Percentiles rank a stretch among this genome's conserved stretches.
Conservation (phyloP, 1,284 basidiomycete species). For the Coniophora puteana region DNA sequence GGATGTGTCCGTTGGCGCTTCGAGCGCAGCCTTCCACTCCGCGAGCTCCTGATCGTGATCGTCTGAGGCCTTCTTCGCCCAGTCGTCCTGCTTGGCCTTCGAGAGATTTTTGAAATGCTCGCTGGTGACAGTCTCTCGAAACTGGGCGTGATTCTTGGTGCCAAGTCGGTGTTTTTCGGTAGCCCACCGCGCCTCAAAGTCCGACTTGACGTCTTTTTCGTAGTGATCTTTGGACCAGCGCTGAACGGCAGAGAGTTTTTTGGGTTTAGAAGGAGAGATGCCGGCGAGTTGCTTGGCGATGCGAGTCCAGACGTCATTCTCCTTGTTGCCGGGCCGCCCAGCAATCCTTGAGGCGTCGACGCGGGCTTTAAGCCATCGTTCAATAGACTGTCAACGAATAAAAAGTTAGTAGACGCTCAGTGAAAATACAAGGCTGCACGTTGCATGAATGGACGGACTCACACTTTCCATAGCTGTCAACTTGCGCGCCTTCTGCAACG, state of each 20-base stretch:
- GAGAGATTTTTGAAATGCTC: neutral
- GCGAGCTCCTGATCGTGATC: neutral
- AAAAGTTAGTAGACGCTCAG: too few species aligned
- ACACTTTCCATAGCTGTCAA: neutral
- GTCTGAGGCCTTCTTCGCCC: neutral
- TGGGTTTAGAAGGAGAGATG: neutral
- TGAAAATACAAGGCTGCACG: neutral
- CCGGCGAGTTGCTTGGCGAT: neutral
- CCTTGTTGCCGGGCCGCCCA: neutral
- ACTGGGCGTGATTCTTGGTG: neutral
- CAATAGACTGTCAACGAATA: too few species aligned
- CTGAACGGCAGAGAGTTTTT: neutral
- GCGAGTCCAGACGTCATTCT: neutral
- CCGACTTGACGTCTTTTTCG: neutral
- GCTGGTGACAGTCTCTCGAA: neutral
- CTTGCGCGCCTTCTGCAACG: neutral
- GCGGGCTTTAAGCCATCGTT: neutral
- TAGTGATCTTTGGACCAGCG: neutral
- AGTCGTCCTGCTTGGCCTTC: neutral
- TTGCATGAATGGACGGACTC: neutral
- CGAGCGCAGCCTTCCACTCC: neutral
- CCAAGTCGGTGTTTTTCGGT: neutral
- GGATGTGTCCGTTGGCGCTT: neutral
- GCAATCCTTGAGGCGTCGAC: neutral
- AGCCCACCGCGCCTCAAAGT: neutral